Percentiles rank a stretch among this genome's conserved stretches.
phyloP scores from a whole-genome alignment of 306 rosid genomes.

The Notholithocarpus densiflorus region DNA sequence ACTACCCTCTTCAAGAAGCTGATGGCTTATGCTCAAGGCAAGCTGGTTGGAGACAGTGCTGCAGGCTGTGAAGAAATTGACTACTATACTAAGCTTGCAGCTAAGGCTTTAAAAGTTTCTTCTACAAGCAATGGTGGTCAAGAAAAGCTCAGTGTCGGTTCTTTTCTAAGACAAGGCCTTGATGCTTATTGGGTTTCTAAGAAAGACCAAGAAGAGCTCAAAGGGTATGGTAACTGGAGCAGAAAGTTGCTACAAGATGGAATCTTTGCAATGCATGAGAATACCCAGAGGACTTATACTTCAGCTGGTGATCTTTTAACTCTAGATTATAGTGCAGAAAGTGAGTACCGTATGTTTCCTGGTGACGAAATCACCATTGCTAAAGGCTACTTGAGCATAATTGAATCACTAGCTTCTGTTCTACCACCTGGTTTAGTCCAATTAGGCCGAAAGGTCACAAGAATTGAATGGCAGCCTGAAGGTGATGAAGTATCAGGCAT shows the following conservation, averaged over 20 bases:
- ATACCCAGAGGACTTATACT: constrained; percentile 78
- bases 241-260: constrained; percentile 61
- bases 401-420: constrained; percentile 67
- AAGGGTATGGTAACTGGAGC: constrained; percentile 59
- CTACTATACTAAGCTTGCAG: constrained; percentile 22
- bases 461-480: constrained; percentile 66
- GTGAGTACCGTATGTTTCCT: constrained; percentile 83
- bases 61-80: constrained; percentile 18
- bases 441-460: constrained; percentile 54
- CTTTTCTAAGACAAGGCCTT: constrained; percentile 62
- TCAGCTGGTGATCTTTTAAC: constrained; percentile 70
- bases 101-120: constrained; percentile 31
- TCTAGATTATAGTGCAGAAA: constrained; percentile 72
- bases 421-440: constrained; percentile 74
- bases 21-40: constrained; percentile 71
- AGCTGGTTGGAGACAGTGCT: constrained; percentile 22
- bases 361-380: constrained; percentile 93
- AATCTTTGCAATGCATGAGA: constrained; percentile 73
- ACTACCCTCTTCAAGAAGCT: constrained; percentile 61
- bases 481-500: not conserved
- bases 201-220: constrained; percentile 38
- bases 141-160: constrained; percentile 58
- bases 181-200: constrained; percentile 48
- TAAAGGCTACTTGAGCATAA: constrained; percentile 71
- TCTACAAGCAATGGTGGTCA: constrained; percentile 18